These are phyloP conservation scores for Termitomyces sp. DNA, from an alignment of 768 basidiomycete genomes.

Conservation along the genomic window DNA sequence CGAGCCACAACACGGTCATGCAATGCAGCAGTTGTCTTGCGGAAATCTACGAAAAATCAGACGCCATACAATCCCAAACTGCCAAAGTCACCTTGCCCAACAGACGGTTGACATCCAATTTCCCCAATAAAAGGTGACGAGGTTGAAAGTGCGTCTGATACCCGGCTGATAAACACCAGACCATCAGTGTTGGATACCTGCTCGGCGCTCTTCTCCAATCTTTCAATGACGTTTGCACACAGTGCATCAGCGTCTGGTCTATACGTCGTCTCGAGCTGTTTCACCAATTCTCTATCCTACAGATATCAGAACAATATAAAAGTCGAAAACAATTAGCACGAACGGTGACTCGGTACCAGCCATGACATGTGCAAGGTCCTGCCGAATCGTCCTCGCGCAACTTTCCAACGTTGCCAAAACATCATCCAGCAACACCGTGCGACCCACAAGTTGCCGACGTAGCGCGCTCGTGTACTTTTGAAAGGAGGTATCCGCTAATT, in stretches of 20 bases:
- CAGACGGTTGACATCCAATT: conserved; percentile 39
- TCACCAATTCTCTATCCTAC: conserved; percentile 33
- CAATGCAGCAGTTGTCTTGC: conserved; percentile 33
- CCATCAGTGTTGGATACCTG: conserved; percentile 24
- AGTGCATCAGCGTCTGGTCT: conserved; percentile 48
- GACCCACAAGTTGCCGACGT: conserved; percentile 59
- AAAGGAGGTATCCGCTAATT: conserved; percentile 44
- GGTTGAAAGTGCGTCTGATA: conserved; percentile 44
- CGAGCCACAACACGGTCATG: conserved; percentile 44
- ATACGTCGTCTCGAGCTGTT: conserved; percentile 42
- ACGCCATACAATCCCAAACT: background rate
- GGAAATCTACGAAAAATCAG: conserved; percentile 42
- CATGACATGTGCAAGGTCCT: conserved; percentile 51
- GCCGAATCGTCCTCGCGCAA: conserved; percentile 52
- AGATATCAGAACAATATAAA: background rate
- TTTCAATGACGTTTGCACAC: conserved; percentile 37
- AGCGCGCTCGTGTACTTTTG: conserved; percentile 59
- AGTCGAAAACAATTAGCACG: conserved; percentile 12
- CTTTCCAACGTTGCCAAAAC: conserved; percentile 58
- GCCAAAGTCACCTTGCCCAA: conserved; percentile 18
- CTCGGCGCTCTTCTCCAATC: conserved; percentile 35
- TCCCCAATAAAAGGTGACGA: conserved; percentile 40
- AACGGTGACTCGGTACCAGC: conserved; percentile 42
- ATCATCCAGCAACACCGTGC: conserved; percentile 58
- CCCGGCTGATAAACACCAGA: conserved; percentile 46